Conservation (phyloP, 2,329 filamentous ascomycete species). For the Penicillium sp. region DNA sequence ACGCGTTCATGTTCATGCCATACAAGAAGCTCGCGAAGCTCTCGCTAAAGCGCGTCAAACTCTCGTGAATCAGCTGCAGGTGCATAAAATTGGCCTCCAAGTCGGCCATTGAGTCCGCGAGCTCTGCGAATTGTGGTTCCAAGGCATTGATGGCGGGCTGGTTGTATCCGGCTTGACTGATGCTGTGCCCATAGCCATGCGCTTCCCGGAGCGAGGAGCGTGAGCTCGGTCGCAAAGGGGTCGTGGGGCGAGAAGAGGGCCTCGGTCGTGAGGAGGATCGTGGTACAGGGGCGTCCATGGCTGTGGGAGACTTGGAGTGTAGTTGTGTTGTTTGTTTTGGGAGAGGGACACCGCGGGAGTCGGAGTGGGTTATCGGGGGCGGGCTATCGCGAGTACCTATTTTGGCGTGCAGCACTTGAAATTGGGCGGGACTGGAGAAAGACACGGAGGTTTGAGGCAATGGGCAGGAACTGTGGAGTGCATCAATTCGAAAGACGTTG, state of each 20-base stretch:
- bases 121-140: slow-evolving; percentile 88
- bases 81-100: slow-evolving; percentile 98
- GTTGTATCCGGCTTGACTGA: slow-evolving; percentile 40
- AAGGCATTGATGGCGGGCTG: slow-evolving; percentile 73
- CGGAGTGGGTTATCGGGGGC: background rate
- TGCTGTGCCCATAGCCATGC: slow-evolving; percentile 53
- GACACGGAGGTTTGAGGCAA: too few relatives aligned
- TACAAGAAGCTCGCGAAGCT: slow-evolving; percentile 95
- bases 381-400: background rate
- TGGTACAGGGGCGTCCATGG: slow-evolving; percentile 32
- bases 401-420: background rate
- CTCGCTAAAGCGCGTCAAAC: slow-evolving; percentile 87
- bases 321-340: slow-evolving; percentile 18
- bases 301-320: background rate
- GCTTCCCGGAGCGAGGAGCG: slow-evolving; percentile 85
- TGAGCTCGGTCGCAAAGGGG: slow-evolving; percentile 85
- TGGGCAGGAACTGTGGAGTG: background rate
- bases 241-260: slow-evolving; percentile 76
- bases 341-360: background rate
- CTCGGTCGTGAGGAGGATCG: slow-evolving; percentile 64
- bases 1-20: slow-evolving; percentile 97
- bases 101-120: slow-evolving; percentile 91
- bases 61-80: slow-evolving; percentile 95
- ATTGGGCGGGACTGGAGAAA: background rate
- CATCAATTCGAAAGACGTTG: background rate